Evolutionary conservation across 2,329 filamentous ascomycete genomes (phyloP).

Genomic region (Fusarium sp.): DNA sequence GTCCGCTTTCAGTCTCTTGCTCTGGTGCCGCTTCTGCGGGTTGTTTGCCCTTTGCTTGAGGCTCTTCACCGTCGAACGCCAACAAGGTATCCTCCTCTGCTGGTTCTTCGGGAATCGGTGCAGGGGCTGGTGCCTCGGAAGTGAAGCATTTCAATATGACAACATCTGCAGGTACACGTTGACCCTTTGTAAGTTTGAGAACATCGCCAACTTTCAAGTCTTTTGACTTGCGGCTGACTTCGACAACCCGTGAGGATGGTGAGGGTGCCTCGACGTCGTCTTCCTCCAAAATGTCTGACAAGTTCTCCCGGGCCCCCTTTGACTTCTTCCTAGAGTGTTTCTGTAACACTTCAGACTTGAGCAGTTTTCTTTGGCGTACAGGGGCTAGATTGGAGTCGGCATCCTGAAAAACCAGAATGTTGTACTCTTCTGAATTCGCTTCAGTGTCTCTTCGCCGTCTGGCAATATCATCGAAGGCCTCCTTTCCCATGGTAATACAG

Average conservation of each 20-base stretch:
- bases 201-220: conserved; percentile 95
- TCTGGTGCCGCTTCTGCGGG: conserved; percentile 43
- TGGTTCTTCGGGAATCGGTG: conserved; percentile 46
- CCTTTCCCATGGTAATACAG: conserved; percentile 91
- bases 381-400: conserved; percentile 54
- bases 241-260: conserved; percentile 65
- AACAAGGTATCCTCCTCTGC: conserved; percentile 55
- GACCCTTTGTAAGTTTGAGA: conserved; percentile 90
- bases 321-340: conserved; percentile 47
- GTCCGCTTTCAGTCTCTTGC: conserved; percentile 49
- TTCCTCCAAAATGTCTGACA: conserved; percentile 77
- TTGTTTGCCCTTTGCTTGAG: conserved; percentile 50
- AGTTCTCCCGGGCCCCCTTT: conserved; percentile 47
- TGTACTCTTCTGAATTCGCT: conserved; percentile 92
- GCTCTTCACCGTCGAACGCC: conserved; percentile 53
- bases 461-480: conserved; percentile 92
- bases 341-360: conserved; percentile 57
- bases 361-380: conserved; percentile 50
- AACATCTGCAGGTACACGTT: conserved; percentile 93
- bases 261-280: conserved; percentile 54
- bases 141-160: conserved; percentile 87
- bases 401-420: conserved; percentile 77
- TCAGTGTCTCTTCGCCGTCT: conserved; percentile 88
- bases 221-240: conserved; percentile 82
- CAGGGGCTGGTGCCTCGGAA: conserved; percentile 58